Percentiles rank a stretch among this genome's conserved stretches.
phyloP scores from a whole-genome alignment of 345 rosid species.

The Aegle marmelos region DNA sequence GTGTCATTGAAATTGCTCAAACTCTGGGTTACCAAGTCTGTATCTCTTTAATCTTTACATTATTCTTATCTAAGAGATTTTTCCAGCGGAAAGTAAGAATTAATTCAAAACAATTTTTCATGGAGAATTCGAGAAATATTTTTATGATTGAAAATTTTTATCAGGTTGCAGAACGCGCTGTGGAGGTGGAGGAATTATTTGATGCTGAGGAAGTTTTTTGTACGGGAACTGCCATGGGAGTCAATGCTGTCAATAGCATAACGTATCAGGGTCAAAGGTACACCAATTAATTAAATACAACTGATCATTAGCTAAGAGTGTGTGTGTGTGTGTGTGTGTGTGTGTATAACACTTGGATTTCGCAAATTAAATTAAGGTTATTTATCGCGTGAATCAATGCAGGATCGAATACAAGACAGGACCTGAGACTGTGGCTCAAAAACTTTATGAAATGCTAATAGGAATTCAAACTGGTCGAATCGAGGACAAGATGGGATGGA shows the following conservation, averaged over 20 bases:
- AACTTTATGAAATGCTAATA: slow-evolving; percentile 3
- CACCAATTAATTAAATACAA: not conserved
- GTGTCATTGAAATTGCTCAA: slow-evolving; percentile 37
- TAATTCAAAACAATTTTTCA: not conserved
- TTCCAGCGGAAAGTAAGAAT: too few species aligned
- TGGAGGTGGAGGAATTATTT: slow-evolving; percentile 23
- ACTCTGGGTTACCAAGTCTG: slow-evolving; percentile 16
- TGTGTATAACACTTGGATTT: too few species aligned
- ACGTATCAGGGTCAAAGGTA: slow-evolving; percentile 33
- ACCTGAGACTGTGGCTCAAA: slow-evolving; percentile 12
- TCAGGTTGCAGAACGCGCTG: slow-evolving; percentile 24
- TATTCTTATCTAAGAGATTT: not conserved
- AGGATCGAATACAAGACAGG: slow-evolving; percentile 28
- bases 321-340: too few species aligned
- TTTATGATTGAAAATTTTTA: not conserved
- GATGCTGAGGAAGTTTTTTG: slow-evolving; percentile 41
- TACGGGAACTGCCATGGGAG: slow-evolving; percentile 40
- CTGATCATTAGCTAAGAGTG: not conserved
- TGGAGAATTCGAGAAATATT: not conserved
- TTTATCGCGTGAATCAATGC: not conserved
- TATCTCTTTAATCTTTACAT: not conserved
- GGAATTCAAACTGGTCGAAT: slow-evolving; percentile 32
- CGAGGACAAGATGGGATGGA: slow-evolving; percentile 35
- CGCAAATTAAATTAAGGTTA: too few species aligned
- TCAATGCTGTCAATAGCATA: slow-evolving; percentile 30